A percentile compares a stretch with the other conserved stretches of the same genome.
phyloP scores from a whole-genome alignment of 441 rosid genomes.

The Bocquillonia castaneifolia region DNA sequence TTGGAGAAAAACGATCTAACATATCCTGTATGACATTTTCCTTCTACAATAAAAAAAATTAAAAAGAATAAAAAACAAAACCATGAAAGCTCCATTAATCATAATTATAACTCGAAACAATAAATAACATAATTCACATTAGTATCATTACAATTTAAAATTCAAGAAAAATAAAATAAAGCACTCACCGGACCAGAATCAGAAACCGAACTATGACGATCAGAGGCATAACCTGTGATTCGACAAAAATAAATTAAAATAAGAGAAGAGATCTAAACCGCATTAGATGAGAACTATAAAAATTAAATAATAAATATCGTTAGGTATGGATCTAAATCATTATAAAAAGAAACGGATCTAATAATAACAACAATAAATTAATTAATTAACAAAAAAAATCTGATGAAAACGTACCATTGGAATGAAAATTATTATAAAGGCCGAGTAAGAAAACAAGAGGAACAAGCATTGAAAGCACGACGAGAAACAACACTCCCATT shows the following conservation, averaged over 20 bases:
- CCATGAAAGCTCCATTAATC: neutral
- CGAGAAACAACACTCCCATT: slow-evolving; percentile 72
- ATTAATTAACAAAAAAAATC: too few species aligned
- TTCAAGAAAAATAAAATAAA: neutral
- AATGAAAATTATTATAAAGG: slow-evolving; percentile 75
- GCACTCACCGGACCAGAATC: slow-evolving; percentile 48
- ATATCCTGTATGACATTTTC: slow-evolving; percentile 38
- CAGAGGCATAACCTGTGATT: slow-evolving; percentile 42
- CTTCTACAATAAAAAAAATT: slow-evolving; percentile 33
- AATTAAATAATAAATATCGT: neutral
- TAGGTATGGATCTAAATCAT: slow-evolving; percentile 11
- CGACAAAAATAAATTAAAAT: neutral
- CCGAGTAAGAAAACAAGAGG: slow-evolving; percentile 91
- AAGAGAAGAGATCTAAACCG: slow-evolving; percentile 10
- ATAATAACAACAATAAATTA: too few species aligned
- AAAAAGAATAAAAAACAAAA: slow-evolving; percentile 9
- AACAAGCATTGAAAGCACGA: slow-evolving; percentile 87
- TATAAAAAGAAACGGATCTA: slow-evolving; percentile 17
- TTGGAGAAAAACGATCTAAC: slow-evolving; percentile 42
- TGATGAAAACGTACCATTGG: slow-evolving; percentile 41
- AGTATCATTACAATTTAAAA: neutral
- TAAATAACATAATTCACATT: neutral
- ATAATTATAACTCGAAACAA: too few species aligned
- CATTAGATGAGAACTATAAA: slow-evolving; percentile 1
- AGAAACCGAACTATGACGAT: slow-evolving; percentile 23